Evolutionary conservation across 352 stramenopile species (phyloP).

Genomic region (Globisporangium radiosum): DNA sequence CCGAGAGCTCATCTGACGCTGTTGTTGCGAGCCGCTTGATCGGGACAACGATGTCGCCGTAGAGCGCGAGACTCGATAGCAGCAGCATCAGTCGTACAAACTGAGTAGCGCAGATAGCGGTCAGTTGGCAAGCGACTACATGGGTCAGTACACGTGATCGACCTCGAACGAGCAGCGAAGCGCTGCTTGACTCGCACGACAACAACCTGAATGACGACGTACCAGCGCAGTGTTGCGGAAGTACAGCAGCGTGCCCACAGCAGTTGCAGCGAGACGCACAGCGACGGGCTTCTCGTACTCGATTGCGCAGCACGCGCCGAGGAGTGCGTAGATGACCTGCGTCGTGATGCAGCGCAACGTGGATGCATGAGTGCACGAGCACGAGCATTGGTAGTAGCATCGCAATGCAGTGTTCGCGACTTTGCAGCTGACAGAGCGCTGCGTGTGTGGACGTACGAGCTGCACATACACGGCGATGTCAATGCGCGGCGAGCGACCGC

Average conservation of each 20-base stretch:
- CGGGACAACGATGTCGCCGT: slow-evolving; percentile 50
- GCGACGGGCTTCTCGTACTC: slow-evolving; percentile 52
- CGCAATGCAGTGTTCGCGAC: neutral
- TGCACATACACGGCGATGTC: slow-evolving; percentile 44
- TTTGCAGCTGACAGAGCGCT: neutral
- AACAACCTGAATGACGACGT: neutral
- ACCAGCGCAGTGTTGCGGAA: slow-evolving; percentile 61
- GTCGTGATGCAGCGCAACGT: neutral
- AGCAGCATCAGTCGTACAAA: slow-evolving; percentile 56
- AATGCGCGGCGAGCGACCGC: slow-evolving; percentile 31
- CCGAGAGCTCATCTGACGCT: slow-evolving; percentile 4
- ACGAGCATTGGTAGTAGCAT: neutral
- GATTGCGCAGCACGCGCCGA: slow-evolving; percentile 25
- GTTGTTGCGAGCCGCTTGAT: slow-evolving; percentile 16
- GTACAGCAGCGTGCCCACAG: slow-evolving; percentile 34
- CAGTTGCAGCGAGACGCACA: slow-evolving; percentile 29
- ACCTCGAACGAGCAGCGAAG: no score
- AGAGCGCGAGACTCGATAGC: slow-evolving; percentile 40
- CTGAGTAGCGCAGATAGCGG: slow-evolving; percentile 14
- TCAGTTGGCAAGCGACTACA: neutral
- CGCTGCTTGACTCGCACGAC: neutral
- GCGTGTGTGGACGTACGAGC: slow-evolving; percentile 20
- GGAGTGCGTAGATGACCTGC: slow-evolving; percentile 23
- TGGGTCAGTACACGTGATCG: neutral
- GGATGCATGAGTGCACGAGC: no score